Conservation (phyloP, 2,329 filamentous ascomycete species). For the Plenodomus tracheiphilus region DNA sequence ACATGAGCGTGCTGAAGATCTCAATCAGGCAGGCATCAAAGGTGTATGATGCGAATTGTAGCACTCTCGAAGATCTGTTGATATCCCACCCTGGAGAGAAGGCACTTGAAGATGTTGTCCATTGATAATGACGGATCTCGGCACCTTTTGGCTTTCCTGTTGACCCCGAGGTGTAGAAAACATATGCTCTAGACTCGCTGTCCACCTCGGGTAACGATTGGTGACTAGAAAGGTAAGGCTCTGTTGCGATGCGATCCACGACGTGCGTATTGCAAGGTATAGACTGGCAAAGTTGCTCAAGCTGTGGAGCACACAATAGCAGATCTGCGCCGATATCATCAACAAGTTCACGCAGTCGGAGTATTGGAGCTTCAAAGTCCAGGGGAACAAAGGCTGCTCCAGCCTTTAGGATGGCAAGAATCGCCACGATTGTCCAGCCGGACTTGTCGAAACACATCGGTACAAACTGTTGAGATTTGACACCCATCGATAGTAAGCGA, state of each 20-base stretch:
- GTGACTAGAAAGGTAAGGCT: slow-evolving; percentile 38
- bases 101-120: slow-evolving; percentile 52
- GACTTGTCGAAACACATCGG: slow-evolving; percentile 45
- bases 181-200: slow-evolving; percentile 59
- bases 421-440: slow-evolving; percentile 38
- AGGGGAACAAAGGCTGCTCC: slow-evolving; percentile 44
- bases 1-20: slow-evolving; percentile 50
- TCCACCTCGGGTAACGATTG: slow-evolving; percentile 37
- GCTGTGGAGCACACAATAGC: slow-evolving; percentile 31
- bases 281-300: slow-evolving; percentile 25
- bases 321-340: slow-evolving; percentile 33
- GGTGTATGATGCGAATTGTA: slow-evolving; percentile 53
- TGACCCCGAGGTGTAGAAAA: slow-evolving; percentile 63
- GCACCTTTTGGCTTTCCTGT: slow-evolving; percentile 63
- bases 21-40: slow-evolving; percentile 54
- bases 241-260: slow-evolving; percentile 47
- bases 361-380: slow-evolving; percentile 42
- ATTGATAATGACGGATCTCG: slow-evolving; percentile 63
- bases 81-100: slow-evolving; percentile 46
- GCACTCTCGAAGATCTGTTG: slow-evolving; percentile 57
- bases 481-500: slow-evolving; percentile 25
- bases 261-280: slow-evolving; percentile 31
- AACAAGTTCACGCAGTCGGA: slow-evolving; percentile 43
- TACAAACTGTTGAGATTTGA: slow-evolving; percentile 30
- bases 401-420: slow-evolving; percentile 43